Evolutionary conservation across 2,329 filamentous ascomycete species (phyloP).

Genomic region (Sporothrix schenckii): DNA sequence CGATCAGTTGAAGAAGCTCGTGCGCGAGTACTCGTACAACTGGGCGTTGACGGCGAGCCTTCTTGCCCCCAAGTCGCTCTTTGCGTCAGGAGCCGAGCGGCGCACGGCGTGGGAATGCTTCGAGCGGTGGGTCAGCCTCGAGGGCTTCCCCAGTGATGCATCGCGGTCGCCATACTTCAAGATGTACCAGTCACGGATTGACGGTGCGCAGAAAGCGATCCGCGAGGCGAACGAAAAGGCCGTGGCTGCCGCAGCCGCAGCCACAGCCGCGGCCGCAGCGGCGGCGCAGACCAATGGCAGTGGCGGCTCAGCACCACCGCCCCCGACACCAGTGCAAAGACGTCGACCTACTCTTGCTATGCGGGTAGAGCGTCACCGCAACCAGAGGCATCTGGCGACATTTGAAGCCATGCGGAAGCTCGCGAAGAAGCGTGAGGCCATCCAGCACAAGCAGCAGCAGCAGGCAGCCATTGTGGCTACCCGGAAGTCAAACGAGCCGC

Average conservation of each 20-base stretch:
- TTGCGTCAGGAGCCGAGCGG: slow-evolving; percentile 82
- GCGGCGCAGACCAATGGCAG: slow-evolving; percentile 41
- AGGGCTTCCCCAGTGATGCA: slow-evolving; percentile 90
- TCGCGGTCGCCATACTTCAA: slow-evolving; percentile 95
- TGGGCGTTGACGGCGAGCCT: slow-evolving; percentile 93
- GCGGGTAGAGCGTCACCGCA: slow-evolving; percentile 82
- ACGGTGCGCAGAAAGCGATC: slow-evolving; percentile 60
- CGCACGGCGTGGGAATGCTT: slow-evolving; percentile 98
- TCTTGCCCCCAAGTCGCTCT: slow-evolving; percentile 71
- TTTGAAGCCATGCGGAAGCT: slow-evolving; percentile 95
- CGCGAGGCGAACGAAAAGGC: slow-evolving; percentile 58
- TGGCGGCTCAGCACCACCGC: slow-evolving; percentile 2
- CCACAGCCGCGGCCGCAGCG: slow-evolving; percentile 42
- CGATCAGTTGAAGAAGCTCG: slow-evolving; percentile 80
- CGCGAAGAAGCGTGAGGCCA: slow-evolving; percentile 88
- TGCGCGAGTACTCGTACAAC: slow-evolving; percentile 94
- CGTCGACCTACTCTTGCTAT: slow-evolving; percentile 77
- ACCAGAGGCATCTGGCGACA: slow-evolving; percentile 82
- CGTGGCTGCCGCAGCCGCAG: slow-evolving; percentile 42
- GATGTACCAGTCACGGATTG: slow-evolving; percentile 63
- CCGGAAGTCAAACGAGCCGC: slow-evolving; percentile 74
- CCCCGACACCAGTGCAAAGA: slow-evolving; percentile 55
- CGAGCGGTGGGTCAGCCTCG: slow-evolving; percentile 90
- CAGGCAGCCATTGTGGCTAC: slow-evolving; percentile 73
- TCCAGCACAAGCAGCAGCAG: slow-evolving; percentile 85